A percentile compares a stretch with the other conserved stretches of the same genome.
Conservation (phyloP, 805 yeast species). For the Candida pseudoglaebosa region DNA sequence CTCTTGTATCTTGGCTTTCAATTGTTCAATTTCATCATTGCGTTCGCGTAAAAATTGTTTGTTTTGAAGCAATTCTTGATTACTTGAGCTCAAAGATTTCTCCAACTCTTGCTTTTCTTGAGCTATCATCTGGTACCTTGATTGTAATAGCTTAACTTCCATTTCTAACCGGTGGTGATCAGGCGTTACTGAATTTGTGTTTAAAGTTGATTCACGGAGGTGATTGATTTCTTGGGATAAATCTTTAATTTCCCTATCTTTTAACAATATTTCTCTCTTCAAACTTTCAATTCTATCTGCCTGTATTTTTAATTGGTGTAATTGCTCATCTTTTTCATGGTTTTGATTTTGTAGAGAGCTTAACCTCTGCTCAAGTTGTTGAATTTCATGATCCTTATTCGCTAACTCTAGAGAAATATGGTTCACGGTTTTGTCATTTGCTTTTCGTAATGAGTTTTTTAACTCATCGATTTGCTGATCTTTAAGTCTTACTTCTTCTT, state of each 20-base stretch:
- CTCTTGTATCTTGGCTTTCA: slow-evolving; percentile 2
- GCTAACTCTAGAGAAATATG: slow-evolving; percentile 1
- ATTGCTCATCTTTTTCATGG: slow-evolving; percentile 1
- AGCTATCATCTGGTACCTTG: background rate
- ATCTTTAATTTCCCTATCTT: slow-evolving; percentile 1
- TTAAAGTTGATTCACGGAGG: background rate
- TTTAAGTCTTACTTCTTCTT: background rate
- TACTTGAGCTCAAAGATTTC: background rate
- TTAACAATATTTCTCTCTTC: background rate
- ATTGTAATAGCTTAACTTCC: background rate
- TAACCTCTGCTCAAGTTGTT: slow-evolving; percentile 1
- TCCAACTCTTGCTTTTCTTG: background rate
- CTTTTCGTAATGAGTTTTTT: background rate
- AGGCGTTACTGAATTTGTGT: background rate
- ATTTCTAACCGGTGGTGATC: slow-evolving; percentile 1
- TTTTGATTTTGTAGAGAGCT: background rate
- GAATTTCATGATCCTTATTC: background rate
- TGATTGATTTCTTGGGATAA: background rate
- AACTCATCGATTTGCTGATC: slow-evolving; percentile 2
- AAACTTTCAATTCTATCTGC: background rate
- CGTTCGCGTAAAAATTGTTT: slow-evolving; percentile 2
- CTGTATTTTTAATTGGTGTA: slow-evolving; percentile 2
- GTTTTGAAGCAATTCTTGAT: slow-evolving; percentile 1
- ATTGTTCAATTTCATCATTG: background rate
- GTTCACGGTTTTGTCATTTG: background rate